Percentiles rank a stretch among this genome's conserved stretches.
Evolutionary conservation across 352 stramenopile species (phyloP).

Genomic region (Peronospora destructor): DNA sequence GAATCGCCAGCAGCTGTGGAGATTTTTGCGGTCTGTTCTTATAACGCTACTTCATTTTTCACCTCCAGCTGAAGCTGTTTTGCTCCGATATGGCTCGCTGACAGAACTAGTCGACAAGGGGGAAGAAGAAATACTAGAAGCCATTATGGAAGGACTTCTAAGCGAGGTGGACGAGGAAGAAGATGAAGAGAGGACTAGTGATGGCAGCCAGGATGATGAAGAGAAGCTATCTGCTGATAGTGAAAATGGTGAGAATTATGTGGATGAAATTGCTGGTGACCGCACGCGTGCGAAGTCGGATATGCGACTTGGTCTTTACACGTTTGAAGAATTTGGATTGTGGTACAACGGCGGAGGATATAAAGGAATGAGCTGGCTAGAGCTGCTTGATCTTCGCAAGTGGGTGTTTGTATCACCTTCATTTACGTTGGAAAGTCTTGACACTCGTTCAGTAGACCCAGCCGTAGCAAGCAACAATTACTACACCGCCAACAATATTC

Average conservation of each 20-base stretch:
- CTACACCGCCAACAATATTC: conserved; percentile 81
- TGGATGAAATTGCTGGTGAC: conserved; percentile 37
- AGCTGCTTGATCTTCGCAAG: conserved; percentile 80
- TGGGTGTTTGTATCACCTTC: conserved; percentile 71
- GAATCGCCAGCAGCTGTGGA: conserved; percentile 76
- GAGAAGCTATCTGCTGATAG: conserved; percentile 20
- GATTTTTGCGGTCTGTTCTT: conserved; percentile 74
- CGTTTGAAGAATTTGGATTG: conserved; percentile 77
- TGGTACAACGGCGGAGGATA: conserved; percentile 84
- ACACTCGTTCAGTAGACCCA: conserved; percentile 61
- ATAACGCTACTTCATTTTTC: conserved; percentile 71
- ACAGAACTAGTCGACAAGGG: conserved; percentile 70
- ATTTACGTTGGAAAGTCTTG: conserved; percentile 60
- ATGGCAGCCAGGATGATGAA: conserved; percentile 19
- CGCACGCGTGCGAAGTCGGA: conserved; percentile 43
- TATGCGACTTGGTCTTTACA: conserved; percentile 49
- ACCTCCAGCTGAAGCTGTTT: conserved; percentile 45
- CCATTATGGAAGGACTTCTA: conserved; percentile 52
- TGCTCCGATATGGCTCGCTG: conserved; percentile 56
- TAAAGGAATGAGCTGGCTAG: conserved; percentile 76
- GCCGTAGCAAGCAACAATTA: conserved; percentile 75
- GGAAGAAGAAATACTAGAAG: conserved; percentile 72
- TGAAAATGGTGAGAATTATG: conserved; percentile 19
- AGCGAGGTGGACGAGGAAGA: conserved; percentile 23
- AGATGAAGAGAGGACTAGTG: conserved; percentile 17